Evolutionary conservation across 306 rosid genomes (phyloP).

Genomic region (Ammopiptanthus mongolicus): DNA sequence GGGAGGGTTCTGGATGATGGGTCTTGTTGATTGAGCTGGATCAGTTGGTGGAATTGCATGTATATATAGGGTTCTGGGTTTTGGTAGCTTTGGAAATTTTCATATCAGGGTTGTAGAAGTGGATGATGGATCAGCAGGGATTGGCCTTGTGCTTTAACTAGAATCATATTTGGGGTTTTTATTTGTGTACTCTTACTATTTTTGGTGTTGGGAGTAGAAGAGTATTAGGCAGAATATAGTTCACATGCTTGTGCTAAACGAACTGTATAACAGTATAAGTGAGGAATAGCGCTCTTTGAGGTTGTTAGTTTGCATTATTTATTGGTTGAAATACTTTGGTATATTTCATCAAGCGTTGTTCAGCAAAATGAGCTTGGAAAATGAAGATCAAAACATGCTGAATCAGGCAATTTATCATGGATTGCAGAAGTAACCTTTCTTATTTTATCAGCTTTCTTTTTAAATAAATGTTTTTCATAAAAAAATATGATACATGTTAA

Average conservation of each 20-base stretch:
- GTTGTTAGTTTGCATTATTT: constrained; percentile 18
- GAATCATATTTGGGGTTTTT: neutral
- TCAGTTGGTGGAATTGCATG: neutral
- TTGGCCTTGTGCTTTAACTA: no score
- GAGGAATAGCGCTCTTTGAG: neutral
- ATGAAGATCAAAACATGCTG: constrained; percentile 33
- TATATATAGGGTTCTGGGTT: no score
- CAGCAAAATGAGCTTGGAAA: constrained; percentile 68
- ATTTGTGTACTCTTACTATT: neutral
- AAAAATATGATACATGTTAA: constrained; percentile 3
- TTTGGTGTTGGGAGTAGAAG: constrained; percentile 21
- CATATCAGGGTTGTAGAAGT: no score
- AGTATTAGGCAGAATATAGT: constrained; percentile 10
- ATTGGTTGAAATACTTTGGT: constrained; percentile 21
- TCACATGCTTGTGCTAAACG: neutral
- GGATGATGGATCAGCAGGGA: no score
- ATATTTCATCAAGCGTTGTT: neutral
- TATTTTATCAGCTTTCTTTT: neutral
- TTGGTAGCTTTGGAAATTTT: no score
- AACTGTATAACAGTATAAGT: no score
- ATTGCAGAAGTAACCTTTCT: constrained; percentile 47
- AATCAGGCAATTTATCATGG: constrained; percentile 45
- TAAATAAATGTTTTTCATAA: neutral
- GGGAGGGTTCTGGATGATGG: constrained; percentile 23
- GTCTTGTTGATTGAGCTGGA: constrained; percentile 39